phyloP scores from a whole-genome alignment of 1,284 basidiomycete species.

The Exobasidium cylindrosporum region DNA sequence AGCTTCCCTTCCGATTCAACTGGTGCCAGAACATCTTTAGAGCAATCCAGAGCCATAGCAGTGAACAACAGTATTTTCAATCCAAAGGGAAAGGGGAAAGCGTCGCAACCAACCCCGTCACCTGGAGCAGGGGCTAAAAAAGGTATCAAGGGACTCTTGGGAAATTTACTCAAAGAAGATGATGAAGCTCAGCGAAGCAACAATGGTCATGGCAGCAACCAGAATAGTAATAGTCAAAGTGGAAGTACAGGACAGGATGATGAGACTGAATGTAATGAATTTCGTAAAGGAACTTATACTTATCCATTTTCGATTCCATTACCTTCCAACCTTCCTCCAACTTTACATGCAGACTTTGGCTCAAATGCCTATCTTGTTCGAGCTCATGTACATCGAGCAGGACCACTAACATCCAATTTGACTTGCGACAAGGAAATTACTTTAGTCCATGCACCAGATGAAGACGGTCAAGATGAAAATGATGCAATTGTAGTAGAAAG shows the following conservation, averaged over 20 bases:
- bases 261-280: constrained; percentile 74
- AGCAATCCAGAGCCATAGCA: not conserved
- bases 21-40: not conserved
- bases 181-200: not conserved
- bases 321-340: constrained; percentile 76
- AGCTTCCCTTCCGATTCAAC: not conserved
- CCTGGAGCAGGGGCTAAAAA: constrained; percentile 35
- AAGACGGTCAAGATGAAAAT: constrained; percentile 64
- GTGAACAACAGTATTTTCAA: not conserved
- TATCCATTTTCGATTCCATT: constrained; percentile 90
- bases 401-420: constrained; percentile 74
- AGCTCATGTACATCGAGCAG: constrained; percentile 78
- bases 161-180: constrained; percentile 12
- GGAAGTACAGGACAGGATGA: constrained; percentile 1
- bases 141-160: constrained; percentile 51
- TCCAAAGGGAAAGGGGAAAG: constrained; percentile 13
- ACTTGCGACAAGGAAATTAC: constrained; percentile 70
- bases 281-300: constrained; percentile 84
- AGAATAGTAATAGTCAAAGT: constrained; percentile 2
- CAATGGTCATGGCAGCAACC: constrained; percentile 1
- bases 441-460: constrained; percentile 69
- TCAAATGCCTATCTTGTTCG: constrained; percentile 76
- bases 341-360: constrained; percentile 74
- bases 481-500: constrained; percentile 82
- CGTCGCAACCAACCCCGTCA: not conserved